Conservation (phyloP, 202 grass and related monocot species). For the Digitaria exilis region DNA sequence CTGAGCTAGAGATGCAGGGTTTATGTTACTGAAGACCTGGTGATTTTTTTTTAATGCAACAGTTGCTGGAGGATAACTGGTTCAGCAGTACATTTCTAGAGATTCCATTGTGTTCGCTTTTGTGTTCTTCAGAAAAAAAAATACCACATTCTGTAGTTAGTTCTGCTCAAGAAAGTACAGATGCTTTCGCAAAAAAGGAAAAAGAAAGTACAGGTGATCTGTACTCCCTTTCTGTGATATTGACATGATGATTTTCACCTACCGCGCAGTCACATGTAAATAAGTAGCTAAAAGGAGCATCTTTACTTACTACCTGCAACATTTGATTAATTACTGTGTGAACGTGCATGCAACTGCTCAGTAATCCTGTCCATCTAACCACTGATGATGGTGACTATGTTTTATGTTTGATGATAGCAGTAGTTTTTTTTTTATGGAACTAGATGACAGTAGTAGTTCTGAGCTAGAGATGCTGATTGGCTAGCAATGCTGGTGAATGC, state of each 20-base stretch:
- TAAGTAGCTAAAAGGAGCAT: not conserved
- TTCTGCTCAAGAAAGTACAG: constrained; percentile 21
- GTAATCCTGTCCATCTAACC: constrained; percentile 22
- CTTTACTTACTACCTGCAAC: constrained; percentile 3
- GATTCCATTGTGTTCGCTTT: not conserved
- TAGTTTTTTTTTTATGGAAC: too few species aligned
- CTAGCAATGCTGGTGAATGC: too few species aligned
- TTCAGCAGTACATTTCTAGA: not conserved
- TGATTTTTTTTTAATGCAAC: too few species aligned
- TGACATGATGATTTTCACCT: constrained; percentile 19
- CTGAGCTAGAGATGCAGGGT: not conserved
- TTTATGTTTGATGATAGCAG: too few species aligned
- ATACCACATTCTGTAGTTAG: not conserved
- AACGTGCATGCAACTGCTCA: constrained; percentile 13
- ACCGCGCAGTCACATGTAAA: not conserved
- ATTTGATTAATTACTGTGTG: constrained; percentile 9
- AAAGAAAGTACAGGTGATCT: not conserved
- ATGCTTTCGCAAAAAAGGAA: too few species aligned
- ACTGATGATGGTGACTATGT: too few species aligned
- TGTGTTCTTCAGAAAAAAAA: not conserved
- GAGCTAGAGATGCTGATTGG: too few species aligned
- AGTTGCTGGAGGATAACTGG: not conserved
- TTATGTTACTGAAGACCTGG: not conserved
- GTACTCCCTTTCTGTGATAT: not conserved
- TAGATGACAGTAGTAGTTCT: too few species aligned